Base-by-base conservation (phyloP, 768 basidiomycete species). In the Pseudohyphozyma bogoriensis region DNA sequence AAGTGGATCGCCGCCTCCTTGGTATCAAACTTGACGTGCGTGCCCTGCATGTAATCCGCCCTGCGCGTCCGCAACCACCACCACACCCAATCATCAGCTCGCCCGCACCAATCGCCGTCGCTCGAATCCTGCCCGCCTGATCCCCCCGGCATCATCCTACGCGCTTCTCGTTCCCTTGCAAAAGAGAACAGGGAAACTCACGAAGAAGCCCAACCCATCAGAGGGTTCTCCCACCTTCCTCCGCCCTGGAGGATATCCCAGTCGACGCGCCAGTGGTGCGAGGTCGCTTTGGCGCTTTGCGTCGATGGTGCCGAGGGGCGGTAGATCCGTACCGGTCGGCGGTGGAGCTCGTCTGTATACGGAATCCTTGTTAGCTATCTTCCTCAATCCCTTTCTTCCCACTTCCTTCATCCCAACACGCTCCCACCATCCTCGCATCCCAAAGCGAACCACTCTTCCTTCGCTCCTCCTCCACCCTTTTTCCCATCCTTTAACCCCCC, bases 121-220 rank as follows among this genome's bases (percentile, higher is more conserved):
- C 3, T 15, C 20, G 31, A 1, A 26, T 32, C 31, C 16, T 3
- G 22, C 36, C 18, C 39, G 15, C 20, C 16, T 13, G 29, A 49
- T 24, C n/a, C 12, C n/a, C n/a, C n/a, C n/a, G n/a, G n/a, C n/a
- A n/a, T n/a, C n/a, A n/a, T n/a, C n/a, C n/a, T n/a, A n/a, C n/a
- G n/a, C n/a, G n/a, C n/a, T 3, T 20, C 37, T n/a, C 42, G 22
- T 6, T 15, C 42, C 29, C 22, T 31, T 24, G n/a, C 31, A 53
- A n/a, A n/a, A n/a, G n/a, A n/a, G 26, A 16, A 28, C 5, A 15
- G 20, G 33, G 13, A 24, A 13, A 80, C 87, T 75, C 72, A 92
- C 87, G 89, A 90, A 77, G 85, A 87, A 0, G 91, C 92, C 79
- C 82, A 99, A 46, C 93, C 93, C 89, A 97, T 99, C 67, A 99